Conservation (phyloP, 2,329 filamentous ascomycete genomes). For the Exophiala aquamarina region DNA sequence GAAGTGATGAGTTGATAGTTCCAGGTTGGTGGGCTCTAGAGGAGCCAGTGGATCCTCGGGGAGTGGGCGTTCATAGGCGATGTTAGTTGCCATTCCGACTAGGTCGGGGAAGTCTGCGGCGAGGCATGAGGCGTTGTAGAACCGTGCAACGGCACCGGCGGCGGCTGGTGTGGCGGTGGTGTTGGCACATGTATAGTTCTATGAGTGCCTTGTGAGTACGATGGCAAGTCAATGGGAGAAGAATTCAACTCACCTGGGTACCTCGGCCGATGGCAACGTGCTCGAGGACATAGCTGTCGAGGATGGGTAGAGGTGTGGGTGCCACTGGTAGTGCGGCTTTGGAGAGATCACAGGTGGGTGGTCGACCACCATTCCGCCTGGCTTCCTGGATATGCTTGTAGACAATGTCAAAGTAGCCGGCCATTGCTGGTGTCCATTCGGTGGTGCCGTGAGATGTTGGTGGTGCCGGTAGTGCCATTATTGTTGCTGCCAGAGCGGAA, state of each 20-base stretch:
- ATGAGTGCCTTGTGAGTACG: slow-evolving; percentile 33
- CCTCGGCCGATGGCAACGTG: slow-evolving; percentile 86
- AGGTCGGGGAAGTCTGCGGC: slow-evolving; percentile 69
- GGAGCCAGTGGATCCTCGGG: slow-evolving; percentile 39
- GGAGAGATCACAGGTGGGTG: slow-evolving; percentile 36
- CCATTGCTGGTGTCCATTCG: slow-evolving; percentile 41
- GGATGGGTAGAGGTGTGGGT: slow-evolving; percentile 62
- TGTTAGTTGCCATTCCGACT: slow-evolving; percentile 62
- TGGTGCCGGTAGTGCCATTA: slow-evolving; percentile 36
- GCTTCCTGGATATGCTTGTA: slow-evolving; percentile 38
- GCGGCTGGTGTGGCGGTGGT: slow-evolving; percentile 61
- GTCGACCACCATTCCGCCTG: slow-evolving; percentile 19
- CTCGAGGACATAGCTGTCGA: slow-evolving; percentile 63
- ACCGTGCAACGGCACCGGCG: slow-evolving; percentile 73
- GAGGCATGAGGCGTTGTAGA: slow-evolving; percentile 86
- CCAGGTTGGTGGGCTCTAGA: slow-evolving; percentile 56
- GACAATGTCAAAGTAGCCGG: slow-evolving; percentile 41
- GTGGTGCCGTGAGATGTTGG: slow-evolving; percentile 32
- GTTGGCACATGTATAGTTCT: slow-evolving; percentile 87
- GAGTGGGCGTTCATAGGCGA: slow-evolving; percentile 68
- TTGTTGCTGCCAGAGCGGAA: slow-evolving; percentile 33
- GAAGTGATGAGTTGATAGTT: slow-evolving; percentile 75
- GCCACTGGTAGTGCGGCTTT: slow-evolving; percentile 35
- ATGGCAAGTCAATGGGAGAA: background rate
- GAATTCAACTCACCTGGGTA: slow-evolving; percentile 53